Conservation (phyloP, 352 stramenopile species). For the Pythium rishiriense region DNA sequence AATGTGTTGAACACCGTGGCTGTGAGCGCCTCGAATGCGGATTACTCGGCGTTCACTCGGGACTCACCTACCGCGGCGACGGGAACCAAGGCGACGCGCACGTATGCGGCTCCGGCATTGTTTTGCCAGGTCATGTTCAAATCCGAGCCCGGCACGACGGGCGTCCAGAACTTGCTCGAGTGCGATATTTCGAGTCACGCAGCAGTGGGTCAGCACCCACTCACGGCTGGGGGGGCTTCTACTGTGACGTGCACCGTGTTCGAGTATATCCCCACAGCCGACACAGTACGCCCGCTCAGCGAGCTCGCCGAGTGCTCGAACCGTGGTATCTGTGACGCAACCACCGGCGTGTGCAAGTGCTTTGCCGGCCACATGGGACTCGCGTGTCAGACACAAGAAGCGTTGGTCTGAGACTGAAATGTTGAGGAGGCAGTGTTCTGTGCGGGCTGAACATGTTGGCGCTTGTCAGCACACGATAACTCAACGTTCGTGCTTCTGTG, state of each 20-base stretch:
- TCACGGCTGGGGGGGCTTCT: neutral
- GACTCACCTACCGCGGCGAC: constrained; percentile 7
- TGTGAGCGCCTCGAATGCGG: constrained; percentile 4
- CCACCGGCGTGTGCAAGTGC: constrained; percentile 58
- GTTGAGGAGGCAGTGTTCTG: neutral
- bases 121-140: constrained; percentile 51
- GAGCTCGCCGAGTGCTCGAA: constrained; percentile 63
- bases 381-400: constrained; percentile 71
- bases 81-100: neutral
- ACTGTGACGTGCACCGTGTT: constrained; percentile 34
- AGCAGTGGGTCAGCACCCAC: constrained; percentile 41
- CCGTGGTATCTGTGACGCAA: constrained; percentile 58
- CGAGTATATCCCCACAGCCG: neutral
- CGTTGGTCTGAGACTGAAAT: constrained; percentile 18
- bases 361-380: constrained; percentile 75
- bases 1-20: constrained; percentile 61
- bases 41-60: constrained; percentile 32
- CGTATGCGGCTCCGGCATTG: neutral
- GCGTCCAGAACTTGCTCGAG: constrained; percentile 55
- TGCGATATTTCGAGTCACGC: constrained; percentile 47
- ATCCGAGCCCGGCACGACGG: constrained; percentile 50
- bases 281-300: constrained; percentile 30
- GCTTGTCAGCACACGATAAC: too few relatives aligned
- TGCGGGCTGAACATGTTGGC: neutral
- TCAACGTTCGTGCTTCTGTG: constrained; percentile 5